Conservation (phyloP, 2,329 filamentous ascomycete genomes). For the Fusarium nurragi region DNA sequence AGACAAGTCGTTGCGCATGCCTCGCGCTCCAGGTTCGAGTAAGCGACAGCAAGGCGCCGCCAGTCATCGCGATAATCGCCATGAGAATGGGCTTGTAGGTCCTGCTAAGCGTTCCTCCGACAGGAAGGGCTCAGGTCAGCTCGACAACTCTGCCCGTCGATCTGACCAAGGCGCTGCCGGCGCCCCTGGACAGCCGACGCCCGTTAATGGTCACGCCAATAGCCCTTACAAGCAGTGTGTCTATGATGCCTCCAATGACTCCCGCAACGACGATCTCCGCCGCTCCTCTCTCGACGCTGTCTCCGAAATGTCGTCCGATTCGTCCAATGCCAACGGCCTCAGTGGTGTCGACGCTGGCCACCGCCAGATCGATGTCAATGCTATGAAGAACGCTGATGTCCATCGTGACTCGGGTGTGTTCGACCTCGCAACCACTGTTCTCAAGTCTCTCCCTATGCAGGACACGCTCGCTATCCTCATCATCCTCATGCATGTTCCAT, state of each 20-base stretch:
- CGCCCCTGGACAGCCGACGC: conserved; percentile 46
- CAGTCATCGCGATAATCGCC: conserved; percentile 76
- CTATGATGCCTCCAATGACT: conserved; percentile 51
- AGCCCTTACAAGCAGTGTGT: conserved; percentile 49
- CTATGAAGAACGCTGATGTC: conserved; percentile 72
- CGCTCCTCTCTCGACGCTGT: conserved; percentile 61
- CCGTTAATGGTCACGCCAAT: conserved; percentile 46
- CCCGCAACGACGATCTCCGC: conserved; percentile 56
- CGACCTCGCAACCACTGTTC: conserved; percentile 83
- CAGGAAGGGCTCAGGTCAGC: conserved; percentile 58
- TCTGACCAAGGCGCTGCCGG: conserved; percentile 46
- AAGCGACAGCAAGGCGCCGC: conserved; percentile 70
- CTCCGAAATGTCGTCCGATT: conserved; percentile 67
- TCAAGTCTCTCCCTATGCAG: conserved; percentile 88
- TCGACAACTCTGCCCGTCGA: conserved; percentile 53
- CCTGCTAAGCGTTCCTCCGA: conserved; percentile 52
- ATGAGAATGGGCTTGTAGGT: conserved; percentile 88
- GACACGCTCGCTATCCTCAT: conserved; percentile 98
- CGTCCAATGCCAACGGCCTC: conserved; percentile 52
- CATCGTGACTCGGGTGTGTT: conserved; percentile 78
- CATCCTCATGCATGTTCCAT: conserved; percentile 90
- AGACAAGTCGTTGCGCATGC: conserved; percentile 60
- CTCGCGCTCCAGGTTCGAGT: conserved; percentile 66
- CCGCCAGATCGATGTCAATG: conserved; percentile 76
- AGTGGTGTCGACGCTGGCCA: conserved; percentile 60